Conservation (phyloP, 2,329 filamentous ascomycete species). For the Aspergillus floridensis region DNA sequence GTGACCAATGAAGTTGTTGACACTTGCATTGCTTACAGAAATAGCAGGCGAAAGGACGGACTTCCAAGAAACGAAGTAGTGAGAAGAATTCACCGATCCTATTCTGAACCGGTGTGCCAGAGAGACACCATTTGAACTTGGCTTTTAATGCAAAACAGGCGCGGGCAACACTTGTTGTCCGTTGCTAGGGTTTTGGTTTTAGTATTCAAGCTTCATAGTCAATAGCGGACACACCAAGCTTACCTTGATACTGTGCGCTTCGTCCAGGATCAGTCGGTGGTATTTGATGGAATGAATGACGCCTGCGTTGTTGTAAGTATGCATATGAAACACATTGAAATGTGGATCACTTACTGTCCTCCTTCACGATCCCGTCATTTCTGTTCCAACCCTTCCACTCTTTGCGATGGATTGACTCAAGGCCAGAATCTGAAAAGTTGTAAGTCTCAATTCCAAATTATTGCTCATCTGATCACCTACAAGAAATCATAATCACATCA, state of each 20-base stretch:
- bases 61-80: slow-evolving; percentile 83
- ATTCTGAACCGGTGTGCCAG: slow-evolving; percentile 93
- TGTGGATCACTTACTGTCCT: slow-evolving; percentile 53
- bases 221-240: slow-evolving; percentile 3
- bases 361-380: slow-evolving; percentile 75
- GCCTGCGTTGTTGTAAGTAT: slow-evolving; percentile 42
- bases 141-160: slow-evolving; percentile 90
- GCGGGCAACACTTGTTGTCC: slow-evolving; percentile 87
- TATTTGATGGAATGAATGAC: slow-evolving; percentile 82
- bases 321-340: neutral
- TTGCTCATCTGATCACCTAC: slow-evolving; percentile 47
- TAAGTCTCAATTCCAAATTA: slow-evolving; percentile 8
- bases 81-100: slow-evolving; percentile 98
- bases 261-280: slow-evolving; percentile 89
- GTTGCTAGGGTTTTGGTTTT: slow-evolving; percentile 35
- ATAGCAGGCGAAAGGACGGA: slow-evolving; percentile 87
- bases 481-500: slow-evolving; percentile 96
- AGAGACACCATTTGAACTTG: slow-evolving; percentile 91
- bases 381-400: slow-evolving; percentile 87
- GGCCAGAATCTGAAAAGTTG: slow-evolving; percentile 49
- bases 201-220: slow-evolving; percentile 6
- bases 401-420: slow-evolving; percentile 90
- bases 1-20: slow-evolving; percentile 76
- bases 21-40: slow-evolving; percentile 87
- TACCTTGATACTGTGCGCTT: slow-evolving; percentile 90